Base-by-base conservation (phyloP, 2,329 filamentous ascomycete species). In the Verticillium longisporum region DNA sequence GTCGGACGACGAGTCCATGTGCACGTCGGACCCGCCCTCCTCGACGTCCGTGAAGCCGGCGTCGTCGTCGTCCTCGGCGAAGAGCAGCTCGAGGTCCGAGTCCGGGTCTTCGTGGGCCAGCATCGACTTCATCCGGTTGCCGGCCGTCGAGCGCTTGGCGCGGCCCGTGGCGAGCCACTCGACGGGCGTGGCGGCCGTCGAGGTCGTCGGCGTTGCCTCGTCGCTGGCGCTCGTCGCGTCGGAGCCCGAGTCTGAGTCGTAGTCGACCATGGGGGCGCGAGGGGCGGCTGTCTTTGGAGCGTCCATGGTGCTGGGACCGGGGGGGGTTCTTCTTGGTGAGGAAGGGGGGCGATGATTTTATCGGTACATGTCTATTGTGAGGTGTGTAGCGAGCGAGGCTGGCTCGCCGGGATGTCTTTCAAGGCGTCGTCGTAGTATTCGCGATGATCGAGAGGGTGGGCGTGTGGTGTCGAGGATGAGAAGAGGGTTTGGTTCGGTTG, bases 1-100 rank as follows among this genome's bases (percentile, higher is more conserved):
- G 65, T 91, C 90, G 0, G 87, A 91, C 0, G 91, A 96, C 14
- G 90, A 93, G 69, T 96, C 92, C 79, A 97, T 88, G 56, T 91
- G 88, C 66, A 91, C 87, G 71, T 97, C 94, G 1, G 89, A 91
- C 2, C 78, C 85, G 60, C 84, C 83, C 11, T 82, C 83, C 55
- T 85, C 88, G 6, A 82, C 85, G 68, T 92, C 89, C 60, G 85
- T 87, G 74, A 93, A 88, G 64, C 89, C 83, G 61, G 80, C 80
- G 68, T 90, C 87, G 62, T 89, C 80, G 61, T 85, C 90, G 62
- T 88, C 86, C 71, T 91, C 88, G 64, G 87, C 86, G 68, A 92
- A 92, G n/a, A 92, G 80, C 1, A 91, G 78, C 67, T 90, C 87
- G n/a, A 91, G 81, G 58, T 88, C 85, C 33, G 82, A 82, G 64